These are phyloP conservation scores for Pythium aristosporum DNA, from an alignment of 352 stramenopile genomes.

Conservation along the genomic window DNA sequence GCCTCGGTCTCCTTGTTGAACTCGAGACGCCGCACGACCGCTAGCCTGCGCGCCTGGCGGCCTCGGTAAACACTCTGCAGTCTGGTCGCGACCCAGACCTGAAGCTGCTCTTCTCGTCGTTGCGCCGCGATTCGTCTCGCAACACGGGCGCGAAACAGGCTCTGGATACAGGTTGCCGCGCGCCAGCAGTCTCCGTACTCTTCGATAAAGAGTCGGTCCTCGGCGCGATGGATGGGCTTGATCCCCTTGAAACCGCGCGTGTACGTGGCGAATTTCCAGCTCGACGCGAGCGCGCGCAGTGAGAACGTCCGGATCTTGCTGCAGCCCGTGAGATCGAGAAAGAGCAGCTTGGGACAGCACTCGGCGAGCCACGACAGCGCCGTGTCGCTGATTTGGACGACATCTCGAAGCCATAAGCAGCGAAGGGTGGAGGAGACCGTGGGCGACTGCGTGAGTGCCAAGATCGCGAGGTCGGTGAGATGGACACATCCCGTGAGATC, in stretches of 20 bases:
- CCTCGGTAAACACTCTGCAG: constrained; percentile 71
- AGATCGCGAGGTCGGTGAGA: constrained; percentile 78
- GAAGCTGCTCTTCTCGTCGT: constrained; percentile 49
- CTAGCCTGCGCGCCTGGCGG: constrained; percentile 49
- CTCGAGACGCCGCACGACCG: constrained; percentile 43
- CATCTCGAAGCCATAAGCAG: constrained; percentile 63
- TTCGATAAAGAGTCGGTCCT: constrained; percentile 84
- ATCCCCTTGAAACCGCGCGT: constrained; percentile 72
- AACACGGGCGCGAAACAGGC: constrained; percentile 56
- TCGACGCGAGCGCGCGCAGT: constrained; percentile 48
- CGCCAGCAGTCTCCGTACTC: constrained; percentile 78
- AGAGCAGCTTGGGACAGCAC: constrained; percentile 55
- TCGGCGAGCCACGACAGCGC: constrained; percentile 86
- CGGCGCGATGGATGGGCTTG: constrained; percentile 61
- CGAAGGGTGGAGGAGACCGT: constrained; percentile 40
- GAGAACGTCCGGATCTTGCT: constrained; percentile 44
- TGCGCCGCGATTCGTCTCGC: constrained; percentile 38
- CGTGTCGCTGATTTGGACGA: constrained; percentile 68
- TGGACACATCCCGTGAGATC: constrained; percentile 70
- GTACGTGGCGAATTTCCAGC: constrained; percentile 63
- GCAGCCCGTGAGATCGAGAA: constrained; percentile 66
- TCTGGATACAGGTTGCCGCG: constrained; percentile 67
- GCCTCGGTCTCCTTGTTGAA: constrained; percentile 56
- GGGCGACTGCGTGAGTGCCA: constrained; percentile 60
- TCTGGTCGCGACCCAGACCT: constrained; percentile 51